These are phyloP conservation scores for Micractinium sp. DNA, from an alignment of 139 green algal species.

Conservation along the genomic window DNA sequence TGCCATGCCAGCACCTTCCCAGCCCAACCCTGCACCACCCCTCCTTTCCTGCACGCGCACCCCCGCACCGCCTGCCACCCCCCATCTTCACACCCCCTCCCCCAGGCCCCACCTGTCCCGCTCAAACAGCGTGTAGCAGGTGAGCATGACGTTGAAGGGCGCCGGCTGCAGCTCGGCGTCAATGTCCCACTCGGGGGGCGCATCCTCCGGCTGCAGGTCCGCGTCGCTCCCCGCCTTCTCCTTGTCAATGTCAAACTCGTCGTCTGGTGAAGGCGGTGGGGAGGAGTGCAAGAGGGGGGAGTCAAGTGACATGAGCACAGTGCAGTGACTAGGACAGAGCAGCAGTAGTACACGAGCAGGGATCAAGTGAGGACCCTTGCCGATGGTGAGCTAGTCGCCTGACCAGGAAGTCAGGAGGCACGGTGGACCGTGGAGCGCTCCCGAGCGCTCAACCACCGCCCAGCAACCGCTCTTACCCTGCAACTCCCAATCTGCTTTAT, in stretches of 20 bases:
- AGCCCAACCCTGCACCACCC: not conserved
- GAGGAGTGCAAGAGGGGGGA: not conserved
- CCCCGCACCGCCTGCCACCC: not conserved
- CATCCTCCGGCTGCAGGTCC: constrained; percentile 15
- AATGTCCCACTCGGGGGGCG: constrained; percentile 43
- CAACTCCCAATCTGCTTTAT: too few relatives aligned
- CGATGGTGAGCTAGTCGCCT: too few relatives aligned
- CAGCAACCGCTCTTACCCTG: too few relatives aligned
- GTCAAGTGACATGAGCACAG: not conserved
- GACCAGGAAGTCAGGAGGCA: not conserved
- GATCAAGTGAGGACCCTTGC: too few relatives aligned
- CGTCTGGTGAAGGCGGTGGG: not conserved
- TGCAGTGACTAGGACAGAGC: too few relatives aligned
- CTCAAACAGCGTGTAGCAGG: constrained; percentile 93
- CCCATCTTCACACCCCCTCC: too few relatives aligned
- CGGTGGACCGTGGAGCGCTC: too few relatives aligned
- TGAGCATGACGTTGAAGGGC: constrained; percentile 91
- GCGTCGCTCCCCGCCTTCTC: constrained; percentile 24
- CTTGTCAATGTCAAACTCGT: constrained; percentile 34
- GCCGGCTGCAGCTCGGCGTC: constrained; percentile 14
- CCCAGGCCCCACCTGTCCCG: constrained; percentile 58
- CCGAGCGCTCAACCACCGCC: not conserved
- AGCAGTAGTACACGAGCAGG: too few relatives aligned
- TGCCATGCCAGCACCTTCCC: not conserved
- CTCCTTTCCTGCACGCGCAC: not conserved